Base-by-base conservation (phyloP, 164 flowering plant species). In the Amborella trichopoda region DNA sequence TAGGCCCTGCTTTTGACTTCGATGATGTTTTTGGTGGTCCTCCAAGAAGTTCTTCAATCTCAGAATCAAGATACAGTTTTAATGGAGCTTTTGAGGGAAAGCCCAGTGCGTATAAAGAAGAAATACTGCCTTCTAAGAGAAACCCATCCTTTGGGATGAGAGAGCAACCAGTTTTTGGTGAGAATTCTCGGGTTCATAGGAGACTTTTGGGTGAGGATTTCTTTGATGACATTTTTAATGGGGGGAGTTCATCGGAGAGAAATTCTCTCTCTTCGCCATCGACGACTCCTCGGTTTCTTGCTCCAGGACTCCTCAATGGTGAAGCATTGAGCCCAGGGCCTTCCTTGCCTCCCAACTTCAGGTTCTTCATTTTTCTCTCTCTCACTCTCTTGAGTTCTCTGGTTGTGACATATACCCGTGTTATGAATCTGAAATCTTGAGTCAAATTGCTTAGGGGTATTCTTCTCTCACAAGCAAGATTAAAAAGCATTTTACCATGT, bases 1-100 rank as follows among this genome's bases (percentile, higher is more conserved):
- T 10, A 22, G 20, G 20, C 21, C 21, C 16, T 11, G 11, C 20
- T 22, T 40, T 81, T 24, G 90, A 91, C 59, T 91, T 91, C 48
- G 42, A 59, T 34, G 99, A 91, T 28, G 96, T 91, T 0, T 91
- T 87, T 38, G 99, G 96, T 2, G 99, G 99, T 5, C 99, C 99
- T 3, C 99, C 99, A 9, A 62, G 85, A 68, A 53, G 87, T 24
- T 59, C 62, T 39, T 74, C 94, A 21, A 19, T 61, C 37, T 74
- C 63, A 0, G 91, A 72, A 25, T 45, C 11, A 42, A 60, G 71
- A 9, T 33, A 50, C 53, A 64, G 78, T 30, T 41, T 61, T 30
- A 36, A 52, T 12, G 67, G 57, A 12, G 23, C 30, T 32, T 5
- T 27, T 13, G 65, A 61, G 23, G 46, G 43, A 6, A 6, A 20